phyloP scores from a whole-genome alignment of 225 moss, liverwort and hornwort genomes.

The Sphagnum contortum region DNA sequence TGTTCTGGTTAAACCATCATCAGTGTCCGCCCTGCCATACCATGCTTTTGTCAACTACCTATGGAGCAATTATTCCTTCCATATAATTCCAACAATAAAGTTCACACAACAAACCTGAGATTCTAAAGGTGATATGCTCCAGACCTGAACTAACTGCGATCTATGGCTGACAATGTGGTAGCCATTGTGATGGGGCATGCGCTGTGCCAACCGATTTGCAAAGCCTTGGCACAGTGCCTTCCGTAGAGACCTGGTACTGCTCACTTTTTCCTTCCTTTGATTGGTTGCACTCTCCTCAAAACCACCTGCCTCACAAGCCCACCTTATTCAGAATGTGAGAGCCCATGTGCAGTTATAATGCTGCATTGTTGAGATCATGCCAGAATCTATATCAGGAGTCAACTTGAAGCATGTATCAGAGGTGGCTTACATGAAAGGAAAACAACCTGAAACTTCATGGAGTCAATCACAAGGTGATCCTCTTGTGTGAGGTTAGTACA shows the following conservation, averaged over 20 bases:
- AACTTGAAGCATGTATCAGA: too few species aligned
- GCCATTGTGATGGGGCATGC: constrained; percentile 84
- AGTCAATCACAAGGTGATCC: too few species aligned
- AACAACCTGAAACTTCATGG: too few species aligned
- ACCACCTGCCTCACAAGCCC: constrained; percentile 4
- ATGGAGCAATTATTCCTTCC: too few species aligned
- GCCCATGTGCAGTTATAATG: not conserved
- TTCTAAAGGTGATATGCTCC: not conserved
- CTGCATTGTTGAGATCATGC: not conserved
- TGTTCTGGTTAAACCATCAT: not conserved
- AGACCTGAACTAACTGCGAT: constrained; percentile 82
- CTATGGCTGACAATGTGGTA: constrained; percentile 74
- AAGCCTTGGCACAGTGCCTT: constrained; percentile 89
- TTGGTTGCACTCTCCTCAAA: constrained; percentile 22
- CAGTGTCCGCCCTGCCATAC: too few species aligned
- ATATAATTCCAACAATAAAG: too few species aligned
- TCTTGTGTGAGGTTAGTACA: constrained; percentile 5
- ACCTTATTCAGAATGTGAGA: too few species aligned
- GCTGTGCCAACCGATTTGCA: constrained; percentile 78
- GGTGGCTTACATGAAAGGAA: too few species aligned
- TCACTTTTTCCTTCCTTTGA: constrained; percentile 31
- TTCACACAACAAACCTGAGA: not conserved
- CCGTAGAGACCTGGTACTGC: constrained; percentile 57
- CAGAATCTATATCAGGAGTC: too few species aligned
- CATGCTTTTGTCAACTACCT: too few species aligned